Evolutionary conservation across 2,329 filamentous ascomycete species (phyloP).

Genomic region (Botrytis deweyae): DNA sequence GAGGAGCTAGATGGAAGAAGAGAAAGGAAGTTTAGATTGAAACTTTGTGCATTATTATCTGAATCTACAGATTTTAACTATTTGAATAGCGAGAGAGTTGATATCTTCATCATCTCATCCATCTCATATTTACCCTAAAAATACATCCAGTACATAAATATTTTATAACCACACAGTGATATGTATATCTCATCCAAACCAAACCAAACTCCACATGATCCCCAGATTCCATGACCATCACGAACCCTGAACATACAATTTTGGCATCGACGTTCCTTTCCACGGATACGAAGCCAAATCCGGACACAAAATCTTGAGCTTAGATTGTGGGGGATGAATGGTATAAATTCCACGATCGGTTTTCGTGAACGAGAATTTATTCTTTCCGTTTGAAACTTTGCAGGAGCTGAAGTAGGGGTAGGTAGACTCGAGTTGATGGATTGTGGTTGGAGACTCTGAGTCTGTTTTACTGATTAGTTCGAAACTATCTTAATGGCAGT

Average conservation of each 20-base stretch:
- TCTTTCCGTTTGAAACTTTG: slow-evolving; percentile 3
- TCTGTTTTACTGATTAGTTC: background rate
- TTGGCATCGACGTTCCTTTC: slow-evolving; percentile 10
- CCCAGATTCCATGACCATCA: background rate
- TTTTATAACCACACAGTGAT: background rate
- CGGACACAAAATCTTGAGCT: slow-evolving; percentile 2
- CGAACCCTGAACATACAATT: background rate
- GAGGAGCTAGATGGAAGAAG: background rate
- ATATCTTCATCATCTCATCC: background rate
- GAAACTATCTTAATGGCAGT: background rate
- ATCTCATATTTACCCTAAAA: background rate
- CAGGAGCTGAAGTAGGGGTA: slow-evolving; percentile 1
- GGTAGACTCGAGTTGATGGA: slow-evolving; percentile 10
- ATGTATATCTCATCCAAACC: background rate
- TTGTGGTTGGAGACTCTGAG: background rate
- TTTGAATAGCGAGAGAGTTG: background rate
- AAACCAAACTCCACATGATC: background rate
- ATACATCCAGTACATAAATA: background rate
- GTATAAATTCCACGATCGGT: slow-evolving; percentile 6
- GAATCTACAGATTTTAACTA: background rate
- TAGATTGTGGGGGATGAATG: background rate
- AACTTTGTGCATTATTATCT: background rate
- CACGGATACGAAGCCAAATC: slow-evolving; percentile 14
- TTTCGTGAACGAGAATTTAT: slow-evolving; percentile 9
- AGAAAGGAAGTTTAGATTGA: background rate